Evolutionary conservation across 306 rosid genomes (phyloP).

Genomic region (Vigna angularis): DNA sequence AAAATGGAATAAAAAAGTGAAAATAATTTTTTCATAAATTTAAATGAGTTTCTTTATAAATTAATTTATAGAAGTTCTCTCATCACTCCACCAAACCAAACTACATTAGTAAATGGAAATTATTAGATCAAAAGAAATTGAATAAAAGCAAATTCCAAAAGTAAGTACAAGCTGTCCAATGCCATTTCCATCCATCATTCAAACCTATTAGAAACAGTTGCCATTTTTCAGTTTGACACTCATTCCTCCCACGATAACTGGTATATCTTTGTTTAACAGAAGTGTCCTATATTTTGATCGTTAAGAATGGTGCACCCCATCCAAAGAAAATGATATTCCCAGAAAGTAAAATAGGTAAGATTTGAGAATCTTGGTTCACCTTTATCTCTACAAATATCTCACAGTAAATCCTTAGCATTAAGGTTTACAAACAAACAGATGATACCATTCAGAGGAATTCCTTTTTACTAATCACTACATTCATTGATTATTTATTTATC

Average conservation of each 20-base stretch:
- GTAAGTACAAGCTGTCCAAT: constrained; percentile 1
- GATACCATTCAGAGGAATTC: background rate
- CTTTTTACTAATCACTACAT: background rate
- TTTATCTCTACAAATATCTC: background rate
- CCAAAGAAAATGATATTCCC: background rate
- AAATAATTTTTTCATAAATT: no score
- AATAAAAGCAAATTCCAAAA: background rate
- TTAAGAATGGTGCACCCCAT: background rate
- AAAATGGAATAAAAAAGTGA: no score
- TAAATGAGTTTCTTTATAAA: no score
- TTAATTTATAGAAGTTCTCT: no score
- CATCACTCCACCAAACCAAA: background rate
- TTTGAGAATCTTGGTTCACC: background rate
- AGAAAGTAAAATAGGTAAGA: background rate
- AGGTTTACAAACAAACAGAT: no score
- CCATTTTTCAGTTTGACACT: no score
- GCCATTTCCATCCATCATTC: background rate
- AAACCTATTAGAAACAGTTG: background rate
- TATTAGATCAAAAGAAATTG: background rate
- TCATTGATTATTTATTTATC: constrained; percentile 5
- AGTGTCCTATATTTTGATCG: background rate
- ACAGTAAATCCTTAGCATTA: no score
- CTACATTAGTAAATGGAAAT: background rate
- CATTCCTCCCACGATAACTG: background rate
- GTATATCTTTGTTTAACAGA: background rate